Evolutionary conservation across 495 filamentous ascomycete genomes (phyloP), one percentile per base, ranked within the genome.

Genomic region (Umbilicaria muhlenbergii): DNA sequence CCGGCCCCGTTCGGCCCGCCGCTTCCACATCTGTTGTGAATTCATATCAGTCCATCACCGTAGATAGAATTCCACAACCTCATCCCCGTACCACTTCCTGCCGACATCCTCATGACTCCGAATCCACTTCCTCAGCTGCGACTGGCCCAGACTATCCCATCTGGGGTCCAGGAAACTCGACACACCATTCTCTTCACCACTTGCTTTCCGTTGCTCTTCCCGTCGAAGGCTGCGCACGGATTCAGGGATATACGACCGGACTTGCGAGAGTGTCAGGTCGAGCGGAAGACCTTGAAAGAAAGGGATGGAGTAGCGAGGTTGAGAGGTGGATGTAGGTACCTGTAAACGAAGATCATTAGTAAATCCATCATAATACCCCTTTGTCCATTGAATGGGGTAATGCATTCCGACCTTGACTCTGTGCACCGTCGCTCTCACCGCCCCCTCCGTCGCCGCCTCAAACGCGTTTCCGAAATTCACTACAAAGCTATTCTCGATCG

Each of bases 401-500:
- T 47, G 39, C 24, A 36, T 18, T 10, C 49, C 51, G 6, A 47
- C 45, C 3, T 67, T 49, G 5, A 73, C 73, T 3, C 65, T 61
- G 16, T 74, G 73, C 0, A 66, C 62, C 0, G 71, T 74, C 2
- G 72, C 71, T 46, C 67, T 70, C 39, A 71, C 67, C 12, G 62
- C 59, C 1, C 69, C 65, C 36, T 65, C 58, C 1, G 71, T 77
- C 2, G 72, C 65, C 3, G 73, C 68, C 53, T 77, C 71, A 41
- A 77, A 74, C 0, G 70, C 71, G 42, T 74, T 69, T 3, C 69
- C 70, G 36, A 77, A 71, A 48, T 75, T 74, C 35, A 75, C 68
- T 6, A 75, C 69, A 42, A 75, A 69, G 0, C 68, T 69, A 5
- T 61, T 62, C 3, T 60, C 52, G 8, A 74, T 54, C 1, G 62